Evolutionary conservation across 768 basidiomycete genomes (phyloP), one percentile per base, ranked within the genome.

Genomic region (Lenzites betulinus): DNA sequence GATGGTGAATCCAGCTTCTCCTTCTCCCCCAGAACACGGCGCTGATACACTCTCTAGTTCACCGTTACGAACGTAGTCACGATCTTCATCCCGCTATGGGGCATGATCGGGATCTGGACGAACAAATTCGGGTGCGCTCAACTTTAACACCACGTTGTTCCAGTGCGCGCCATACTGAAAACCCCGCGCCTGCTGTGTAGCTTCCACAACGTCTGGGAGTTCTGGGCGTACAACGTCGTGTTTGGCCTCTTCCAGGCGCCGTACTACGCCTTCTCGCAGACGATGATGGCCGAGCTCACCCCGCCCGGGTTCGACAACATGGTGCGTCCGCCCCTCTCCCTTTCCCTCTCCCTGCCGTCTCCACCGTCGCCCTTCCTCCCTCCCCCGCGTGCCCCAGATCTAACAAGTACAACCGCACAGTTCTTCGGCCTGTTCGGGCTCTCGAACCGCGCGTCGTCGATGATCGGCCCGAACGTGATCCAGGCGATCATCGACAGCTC

Each of bases 351-450:
- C 18, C 33, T 15, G n/a, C 18, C 12, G 23, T 35, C 49, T 26
- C 23, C 16, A 23, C 16, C 1, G 18, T 28, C 33, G 50, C 16
- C 8, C n/a, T n/a, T n/a, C n/a, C n/a, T n/a, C n/a, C n/a, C n/a
- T n/a, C n/a, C n/a, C n/a, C n/a, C n/a, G n/a, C n/a, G n/a, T n/a
- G n/a, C n/a, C n/a, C n/a, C n/a, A n/a, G n/a, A n/a, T n/a, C n/a
- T n/a, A n/a, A n/a, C n/a, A n/a, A n/a, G n/a, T n/a, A n/a, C n/a
- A n/a, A n/a, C n/a, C n/a, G n/a, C n/a, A 58, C 67, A 92, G 86
- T 94, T 93, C 75, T 95, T 94, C 71, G 90, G 92, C 2, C 81
- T 95, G 23, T 94, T 90, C 65, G 90, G 90, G 8, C 81, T 94
- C 25, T 92, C 88, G 2, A 92, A 92, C 71, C 84, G 90, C 12